Evolutionary conservation across 768 basidiomycete genomes (phyloP).

Genomic region (Rhizopogon rudus): DNA sequence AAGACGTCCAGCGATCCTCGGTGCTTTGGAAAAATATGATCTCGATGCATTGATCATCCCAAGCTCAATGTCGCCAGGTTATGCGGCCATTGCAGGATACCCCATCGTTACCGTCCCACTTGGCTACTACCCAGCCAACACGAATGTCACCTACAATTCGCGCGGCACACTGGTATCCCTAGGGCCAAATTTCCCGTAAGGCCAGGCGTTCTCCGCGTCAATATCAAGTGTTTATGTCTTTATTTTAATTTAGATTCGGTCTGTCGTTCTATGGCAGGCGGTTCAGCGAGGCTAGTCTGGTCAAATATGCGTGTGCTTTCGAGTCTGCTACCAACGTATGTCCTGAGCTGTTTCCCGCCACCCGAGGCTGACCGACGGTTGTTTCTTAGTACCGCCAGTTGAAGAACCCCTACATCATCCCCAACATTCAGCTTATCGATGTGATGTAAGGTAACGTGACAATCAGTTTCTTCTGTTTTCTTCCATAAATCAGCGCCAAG

Average conservation of each 20-base stretch:
- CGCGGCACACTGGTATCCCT: not conserved
- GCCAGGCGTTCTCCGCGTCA: not conserved
- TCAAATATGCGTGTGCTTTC: not conserved
- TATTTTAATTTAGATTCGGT: not conserved
- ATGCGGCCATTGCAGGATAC: conserved; percentile 49
- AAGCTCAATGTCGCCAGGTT: conserved; percentile 8
- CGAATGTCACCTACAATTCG: conserved; percentile 8
- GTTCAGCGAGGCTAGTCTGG: not conserved
- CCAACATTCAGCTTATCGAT: not conserved
- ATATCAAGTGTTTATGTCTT: not conserved
- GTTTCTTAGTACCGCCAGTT: not conserved
- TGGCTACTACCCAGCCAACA: conserved; percentile 50
- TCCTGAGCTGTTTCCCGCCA: no score
- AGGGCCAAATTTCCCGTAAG: not conserved
- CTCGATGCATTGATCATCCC: conserved; percentile 53
- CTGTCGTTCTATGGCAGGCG: not conserved
- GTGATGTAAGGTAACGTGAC: not conserved
- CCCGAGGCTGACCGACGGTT: not conserved
- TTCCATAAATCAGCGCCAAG: no score
- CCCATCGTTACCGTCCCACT: conserved; percentile 61
- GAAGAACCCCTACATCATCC: not conserved
- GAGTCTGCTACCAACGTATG: not conserved
- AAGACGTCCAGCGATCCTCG: conserved; percentile 42
- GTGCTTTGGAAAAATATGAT: conserved; percentile 37
- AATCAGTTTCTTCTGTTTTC: not conserved